Evolutionary conservation across 148 eudicot genomes (phyloP).

Genomic region (Silene uniflora): DNA sequence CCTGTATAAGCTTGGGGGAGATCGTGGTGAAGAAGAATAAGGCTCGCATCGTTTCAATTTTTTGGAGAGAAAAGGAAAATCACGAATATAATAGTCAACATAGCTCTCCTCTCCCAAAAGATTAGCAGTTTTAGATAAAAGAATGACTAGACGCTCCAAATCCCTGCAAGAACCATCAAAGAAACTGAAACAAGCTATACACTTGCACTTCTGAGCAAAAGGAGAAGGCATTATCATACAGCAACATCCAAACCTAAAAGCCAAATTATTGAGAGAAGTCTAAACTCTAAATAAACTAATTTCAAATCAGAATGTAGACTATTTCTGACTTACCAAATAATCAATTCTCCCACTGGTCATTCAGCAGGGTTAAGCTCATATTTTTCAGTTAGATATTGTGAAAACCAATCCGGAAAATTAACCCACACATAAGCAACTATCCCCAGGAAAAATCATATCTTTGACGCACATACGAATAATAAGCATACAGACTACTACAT

Average conservation of each 20-base stretch:
- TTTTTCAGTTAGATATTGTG: neutral
- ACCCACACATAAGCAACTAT: neutral
- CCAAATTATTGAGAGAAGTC: neutral
- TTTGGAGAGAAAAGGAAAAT: slow-evolving; percentile 72
- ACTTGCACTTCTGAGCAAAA: neutral
- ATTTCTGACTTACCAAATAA: neutral
- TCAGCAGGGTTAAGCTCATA: neutral
- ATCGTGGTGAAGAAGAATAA: slow-evolving; percentile 36
- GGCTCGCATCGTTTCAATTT: slow-evolving; percentile 28
- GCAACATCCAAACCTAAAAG: slow-evolving; percentile 6
- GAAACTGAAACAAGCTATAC: slow-evolving; percentile 2
- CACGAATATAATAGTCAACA: slow-evolving; percentile 84
- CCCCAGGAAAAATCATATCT: neutral
- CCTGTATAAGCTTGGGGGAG: slow-evolving; percentile 79
- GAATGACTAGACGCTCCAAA: slow-evolving; percentile 63
- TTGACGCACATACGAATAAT: neutral
- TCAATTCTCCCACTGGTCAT: neutral
- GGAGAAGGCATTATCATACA: slow-evolving; percentile 13
- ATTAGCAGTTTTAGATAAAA: slow-evolving; percentile 60
- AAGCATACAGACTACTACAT: neutral
- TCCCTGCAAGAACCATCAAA: slow-evolving; percentile 49
- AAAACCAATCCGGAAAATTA: neutral
- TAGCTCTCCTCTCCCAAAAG: slow-evolving; percentile 61
- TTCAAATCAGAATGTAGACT: neutral
- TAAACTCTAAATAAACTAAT: neutral